Conservation (phyloP, 495 filamentous ascomycete species). For the Saxophila tyrrhenica region DNA sequence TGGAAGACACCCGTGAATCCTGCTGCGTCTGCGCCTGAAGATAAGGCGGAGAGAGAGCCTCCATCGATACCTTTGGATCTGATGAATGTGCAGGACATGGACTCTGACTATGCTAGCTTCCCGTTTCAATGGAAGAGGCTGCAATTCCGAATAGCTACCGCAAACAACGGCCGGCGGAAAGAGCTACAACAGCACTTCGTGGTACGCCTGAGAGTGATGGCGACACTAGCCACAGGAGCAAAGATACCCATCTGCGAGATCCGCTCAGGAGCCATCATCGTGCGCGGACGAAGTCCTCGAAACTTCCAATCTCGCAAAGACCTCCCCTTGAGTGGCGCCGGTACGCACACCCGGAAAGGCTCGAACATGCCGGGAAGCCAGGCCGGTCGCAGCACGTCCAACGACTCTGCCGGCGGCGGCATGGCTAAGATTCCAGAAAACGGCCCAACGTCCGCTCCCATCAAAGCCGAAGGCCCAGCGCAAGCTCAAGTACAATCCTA, state of each 20-base stretch:
- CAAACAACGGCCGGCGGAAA: conserved; percentile 66
- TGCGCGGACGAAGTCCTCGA: conserved; percentile 53
- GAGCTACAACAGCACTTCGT: conserved; percentile 62
- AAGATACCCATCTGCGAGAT: conserved; percentile 50
- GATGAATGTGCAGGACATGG: conserved; percentile 60
- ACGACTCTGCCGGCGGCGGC: conserved; percentile 27
- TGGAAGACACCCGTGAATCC: conserved; percentile 73
- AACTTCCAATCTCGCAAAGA: conserved; percentile 61
- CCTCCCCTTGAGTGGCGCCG: conserved; percentile 45
- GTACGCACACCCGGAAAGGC: conserved; percentile 27
- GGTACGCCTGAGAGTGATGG: conserved; percentile 51
- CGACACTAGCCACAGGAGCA: conserved; percentile 45
- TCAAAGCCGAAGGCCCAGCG: conserved; percentile 7
- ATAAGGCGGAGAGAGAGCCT: conserved; percentile 56
- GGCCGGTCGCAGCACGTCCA: conserved; percentile 36
- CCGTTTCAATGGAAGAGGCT: conserved; percentile 83
- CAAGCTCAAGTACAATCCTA: background rate
- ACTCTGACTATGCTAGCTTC: conserved; percentile 66
- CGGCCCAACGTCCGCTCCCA: conserved; percentile 7
- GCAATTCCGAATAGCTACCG: conserved; percentile 86
- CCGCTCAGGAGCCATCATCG: conserved; percentile 55
- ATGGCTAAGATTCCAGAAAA: conserved; percentile 1
- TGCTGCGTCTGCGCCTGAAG: conserved; percentile 43
- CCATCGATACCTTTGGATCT: conserved; percentile 63
- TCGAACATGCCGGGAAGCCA: conserved; percentile 26